phyloP scores from a whole-genome alignment of 2,329 filamentous ascomycete genomes.

The Parastagonospora nodorum region DNA sequence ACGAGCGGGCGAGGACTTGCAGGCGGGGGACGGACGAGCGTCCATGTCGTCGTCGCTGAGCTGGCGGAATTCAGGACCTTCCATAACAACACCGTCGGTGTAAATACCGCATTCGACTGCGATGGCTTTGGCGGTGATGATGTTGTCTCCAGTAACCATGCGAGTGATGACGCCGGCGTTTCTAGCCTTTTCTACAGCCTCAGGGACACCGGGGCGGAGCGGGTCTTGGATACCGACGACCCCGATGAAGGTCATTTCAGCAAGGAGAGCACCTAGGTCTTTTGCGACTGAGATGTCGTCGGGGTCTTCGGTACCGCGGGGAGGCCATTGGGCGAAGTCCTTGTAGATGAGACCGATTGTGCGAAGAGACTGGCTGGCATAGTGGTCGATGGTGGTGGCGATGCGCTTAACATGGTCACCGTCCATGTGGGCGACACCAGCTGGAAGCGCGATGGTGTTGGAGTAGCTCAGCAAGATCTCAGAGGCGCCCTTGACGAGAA shows the following conservation, averaged over 20 bases:
- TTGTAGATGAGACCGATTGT: slow-evolving; percentile 83
- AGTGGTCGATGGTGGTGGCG: slow-evolving; percentile 60
- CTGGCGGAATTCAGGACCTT: slow-evolving; percentile 77
- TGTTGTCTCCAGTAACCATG: slow-evolving; percentile 86
- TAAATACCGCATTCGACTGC: slow-evolving; percentile 78
- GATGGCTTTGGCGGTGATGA: slow-evolving; percentile 76
- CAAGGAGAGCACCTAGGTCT: slow-evolving; percentile 70
- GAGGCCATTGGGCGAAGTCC: slow-evolving; percentile 85
- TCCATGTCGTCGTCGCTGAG: slow-evolving; percentile 63
- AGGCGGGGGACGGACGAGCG: slow-evolving; percentile 63
- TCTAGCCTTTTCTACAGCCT: slow-evolving; percentile 74
- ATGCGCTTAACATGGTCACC: slow-evolving; percentile 60
- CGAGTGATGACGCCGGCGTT: slow-evolving; percentile 78
- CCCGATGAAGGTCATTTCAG: slow-evolving; percentile 72
- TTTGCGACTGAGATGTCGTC: slow-evolving; percentile 62
- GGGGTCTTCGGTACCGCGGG: slow-evolving; percentile 58
- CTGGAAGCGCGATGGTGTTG: slow-evolving; percentile 47
- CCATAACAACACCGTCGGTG: slow-evolving; percentile 71
- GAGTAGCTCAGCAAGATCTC: slow-evolving; percentile 56
- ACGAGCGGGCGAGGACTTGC: slow-evolving; percentile 71
- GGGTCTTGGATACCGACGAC: slow-evolving; percentile 83
- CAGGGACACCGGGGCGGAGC: slow-evolving; percentile 71
- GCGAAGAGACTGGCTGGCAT: slow-evolving; percentile 78
- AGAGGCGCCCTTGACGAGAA: slow-evolving; percentile 59
- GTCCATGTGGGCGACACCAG: slow-evolving; percentile 53